Conservation (phyloP, 192 early-diverging fungal genomes). For the Diversispora eburnea region DNA sequence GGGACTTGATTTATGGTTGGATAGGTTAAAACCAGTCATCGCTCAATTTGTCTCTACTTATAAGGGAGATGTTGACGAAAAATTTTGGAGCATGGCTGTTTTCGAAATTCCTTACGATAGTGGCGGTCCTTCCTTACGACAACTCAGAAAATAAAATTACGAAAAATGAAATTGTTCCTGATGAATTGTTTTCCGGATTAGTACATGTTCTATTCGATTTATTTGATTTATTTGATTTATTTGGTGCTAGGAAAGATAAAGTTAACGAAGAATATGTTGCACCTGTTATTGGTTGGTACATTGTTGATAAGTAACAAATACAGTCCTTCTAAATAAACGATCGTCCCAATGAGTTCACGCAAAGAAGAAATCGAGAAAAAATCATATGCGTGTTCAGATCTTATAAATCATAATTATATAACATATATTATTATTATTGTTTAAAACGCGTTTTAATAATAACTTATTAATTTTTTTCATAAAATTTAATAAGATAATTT, state of each 20-base stretch:
- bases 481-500: no score
- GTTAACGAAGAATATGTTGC: neutral
- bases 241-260: constrained; percentile 7
- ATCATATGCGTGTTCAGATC: no score
- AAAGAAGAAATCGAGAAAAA: no score
- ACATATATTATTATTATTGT: no score
- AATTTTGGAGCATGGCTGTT: constrained; percentile 18
- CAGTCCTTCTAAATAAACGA: no score
- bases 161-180: no score
- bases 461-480: no score
- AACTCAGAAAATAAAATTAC: neutral
- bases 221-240: no score
- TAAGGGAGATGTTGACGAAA: constrained; percentile 17
- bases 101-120: neutral
- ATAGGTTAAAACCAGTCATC: constrained; percentile 17
- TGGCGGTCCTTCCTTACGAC: neutral
- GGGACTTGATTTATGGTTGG: no score
- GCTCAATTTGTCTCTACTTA: constrained; percentile 14
- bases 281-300: neutral
- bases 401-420: no score
- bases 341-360: no score
- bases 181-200: neutral
- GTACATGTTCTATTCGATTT: constrained; percentile 14
- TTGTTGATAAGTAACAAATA: neutral
- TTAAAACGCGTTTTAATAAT: no score